A percentile compares a stretch with the other conserved stretches of the same genome.
These are phyloP conservation scores for Brassica cretica DNA, from an alignment of 345 rosid genomes.

Conservation along the genomic window DNA sequence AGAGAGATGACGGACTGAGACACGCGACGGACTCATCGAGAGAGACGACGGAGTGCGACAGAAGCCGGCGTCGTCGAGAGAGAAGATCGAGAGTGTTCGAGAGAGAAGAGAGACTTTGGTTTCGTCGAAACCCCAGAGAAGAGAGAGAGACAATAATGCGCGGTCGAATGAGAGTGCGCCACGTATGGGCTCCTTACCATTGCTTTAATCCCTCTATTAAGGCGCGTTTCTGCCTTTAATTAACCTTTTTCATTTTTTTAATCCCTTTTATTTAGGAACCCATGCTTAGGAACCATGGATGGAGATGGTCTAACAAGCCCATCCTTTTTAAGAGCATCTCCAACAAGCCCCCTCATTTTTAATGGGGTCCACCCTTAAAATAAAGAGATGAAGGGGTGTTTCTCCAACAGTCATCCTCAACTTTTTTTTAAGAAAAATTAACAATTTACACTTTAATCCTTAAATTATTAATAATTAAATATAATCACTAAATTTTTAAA, in stretches of 20 bases:
- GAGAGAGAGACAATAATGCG: neutral
- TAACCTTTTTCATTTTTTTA: too few relatives aligned
- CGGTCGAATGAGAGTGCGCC: neutral
- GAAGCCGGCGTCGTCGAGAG: neutral
- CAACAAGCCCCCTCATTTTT: too few relatives aligned
- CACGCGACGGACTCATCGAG: neutral
- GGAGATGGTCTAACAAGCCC: neutral
- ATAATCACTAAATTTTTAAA: too few relatives aligned
- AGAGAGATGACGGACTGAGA: neutral
- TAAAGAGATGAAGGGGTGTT: too few relatives aligned
- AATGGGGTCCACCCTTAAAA: too few relatives aligned
- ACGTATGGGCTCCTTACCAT: neutral
- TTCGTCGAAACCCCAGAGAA: neutral
- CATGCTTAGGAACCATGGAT: neutral
- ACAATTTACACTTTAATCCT: too few relatives aligned
- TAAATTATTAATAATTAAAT: too few relatives aligned
- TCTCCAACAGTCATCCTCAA: too few relatives aligned
- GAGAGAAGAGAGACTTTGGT: neutral
- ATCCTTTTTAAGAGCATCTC: too few relatives aligned
- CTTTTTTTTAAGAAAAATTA: too few relatives aligned
- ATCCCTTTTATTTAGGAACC: neutral
- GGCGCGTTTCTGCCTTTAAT: neutral
- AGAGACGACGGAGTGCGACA: neutral
- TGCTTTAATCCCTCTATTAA: neutral
- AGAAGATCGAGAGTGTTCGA: neutral